Base-by-base conservation (phyloP, 371 early-diverging fungal species). In the Mucor plumbeus region DNA sequence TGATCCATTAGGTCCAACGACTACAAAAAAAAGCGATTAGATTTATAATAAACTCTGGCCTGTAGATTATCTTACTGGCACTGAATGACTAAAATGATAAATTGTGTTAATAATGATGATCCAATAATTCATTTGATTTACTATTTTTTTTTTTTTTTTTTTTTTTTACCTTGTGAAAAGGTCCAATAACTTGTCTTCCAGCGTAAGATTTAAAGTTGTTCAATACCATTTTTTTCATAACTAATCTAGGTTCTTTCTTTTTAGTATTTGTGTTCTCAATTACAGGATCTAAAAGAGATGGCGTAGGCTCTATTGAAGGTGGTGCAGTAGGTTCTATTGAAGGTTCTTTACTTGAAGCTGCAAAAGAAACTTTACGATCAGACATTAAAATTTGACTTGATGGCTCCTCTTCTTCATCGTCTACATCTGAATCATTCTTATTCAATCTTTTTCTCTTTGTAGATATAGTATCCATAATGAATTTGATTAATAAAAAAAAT, bases 1-100 rank as follows among this genome's bases (percentile, higher is more conserved):
- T 17, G 96, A 97, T n/a, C 99, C 99, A 71, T 99, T 99, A 5
- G 99, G 99, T 0, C 99, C 99, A 13, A 99, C 99, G 53, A 94
- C 85, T 58, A 90, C 71, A 31, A n/a, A 58, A 55, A 60, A 31
- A 48, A 57, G 50, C 14, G 19, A 47, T 39, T 64, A 39, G 36
- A 62, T 50, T 7, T 38, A 38, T 38, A 38, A 53, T 11, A 13
- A 6, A 1, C 13, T 9, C 26, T 53, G 26, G 26, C 3, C 10
- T 9, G n/a, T 19, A 0, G 14, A 70, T 21, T 38, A 5, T 38
- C 19, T 48, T 74, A 82, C 82, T 76, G 9, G 84, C 81, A 72
- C 81, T 83, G 54, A 83, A 83, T 19, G 84, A 83, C 84, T 83
- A 70, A 34, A 39, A 57, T 26, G 50, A 57, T 15, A 36, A n/a